A percentile compares a stretch with the other conserved stretches of the same genome.
phyloP scores from a whole-genome alignment of 2,329 filamentous ascomycete genomes.

The Diplodia mutila region DNA sequence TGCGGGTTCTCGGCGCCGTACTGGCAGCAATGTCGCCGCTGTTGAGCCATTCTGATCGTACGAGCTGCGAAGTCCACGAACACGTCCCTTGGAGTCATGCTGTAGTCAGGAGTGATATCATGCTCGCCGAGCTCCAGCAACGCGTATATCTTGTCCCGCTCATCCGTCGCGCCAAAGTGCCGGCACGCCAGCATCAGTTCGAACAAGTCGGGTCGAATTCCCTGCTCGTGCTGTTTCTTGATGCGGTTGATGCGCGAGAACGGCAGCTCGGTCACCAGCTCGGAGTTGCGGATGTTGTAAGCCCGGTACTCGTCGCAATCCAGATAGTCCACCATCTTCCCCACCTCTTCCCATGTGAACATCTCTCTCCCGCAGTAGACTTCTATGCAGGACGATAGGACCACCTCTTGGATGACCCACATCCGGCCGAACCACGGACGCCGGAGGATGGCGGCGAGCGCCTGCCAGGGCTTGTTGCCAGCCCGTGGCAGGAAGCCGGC shows the following conservation, averaged over 20 bases:
- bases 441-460: conserved; percentile 16
- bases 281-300: conserved; percentile 3
- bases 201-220: conserved; percentile 1
- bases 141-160: conserved; percentile 38
- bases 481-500: conserved; percentile 2
- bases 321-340: conserved; percentile 17
- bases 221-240: conserved; percentile 19
- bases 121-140: conserved; percentile 32
- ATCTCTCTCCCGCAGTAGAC: conserved; percentile 14
- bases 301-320: conserved; percentile 17
- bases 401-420: conserved; percentile 39
- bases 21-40: conserved; percentile 9
- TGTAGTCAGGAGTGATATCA: conserved; percentile 22
- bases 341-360: conserved; percentile 24
- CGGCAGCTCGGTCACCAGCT: conserved; percentile 16
- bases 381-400: conserved; percentile 29
- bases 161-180: conserved; percentile 31
- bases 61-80: conserved; percentile 15
- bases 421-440: conserved; percentile 36
- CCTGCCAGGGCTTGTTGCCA: conserved; percentile 19
- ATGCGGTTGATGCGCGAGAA: conserved; percentile 26
- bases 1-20: conserved; percentile 5
- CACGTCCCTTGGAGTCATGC: conserved; percentile 15
- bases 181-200: conserved; percentile 23
- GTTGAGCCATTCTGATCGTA: conserved; percentile 11